phyloP scores from a whole-genome alignment of 2,329 filamentous ascomycete species.

The Zymoseptoria ardabiliae region DNA sequence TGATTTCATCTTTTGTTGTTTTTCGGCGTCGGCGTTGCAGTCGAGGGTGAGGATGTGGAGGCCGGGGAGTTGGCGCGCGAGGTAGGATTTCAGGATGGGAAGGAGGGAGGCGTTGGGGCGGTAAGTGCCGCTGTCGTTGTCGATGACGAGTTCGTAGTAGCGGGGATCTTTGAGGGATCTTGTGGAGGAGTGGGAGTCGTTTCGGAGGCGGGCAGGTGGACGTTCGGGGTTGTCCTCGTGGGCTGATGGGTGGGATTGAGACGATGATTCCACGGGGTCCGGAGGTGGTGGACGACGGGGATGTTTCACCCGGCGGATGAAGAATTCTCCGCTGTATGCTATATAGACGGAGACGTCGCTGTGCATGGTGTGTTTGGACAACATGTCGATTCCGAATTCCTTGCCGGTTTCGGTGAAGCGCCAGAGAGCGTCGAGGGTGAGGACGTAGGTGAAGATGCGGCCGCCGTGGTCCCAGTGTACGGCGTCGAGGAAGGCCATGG shows the following conservation, averaged over 20 bases:
- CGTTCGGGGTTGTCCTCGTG: conserved; percentile 40
- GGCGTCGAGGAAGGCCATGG: conserved; percentile 75
- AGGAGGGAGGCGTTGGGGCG: conserved; percentile 73
- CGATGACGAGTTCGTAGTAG: conserved; percentile 80
- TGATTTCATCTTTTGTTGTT: conserved; percentile 66
- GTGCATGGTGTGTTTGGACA: conserved; percentile 97
- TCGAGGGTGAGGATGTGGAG: conserved; percentile 67
- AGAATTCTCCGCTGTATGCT: conserved; percentile 88
- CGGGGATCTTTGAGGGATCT: conserved; percentile 47
- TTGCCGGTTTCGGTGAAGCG: conserved; percentile 94
- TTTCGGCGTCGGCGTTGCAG: conserved; percentile 63
- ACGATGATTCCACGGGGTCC: conserved; percentile 40
- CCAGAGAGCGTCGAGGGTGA: conserved; percentile 78
- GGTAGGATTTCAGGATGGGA: conserved; percentile 61
- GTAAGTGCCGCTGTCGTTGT: conserved; percentile 93
- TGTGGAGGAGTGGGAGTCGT: neutral
- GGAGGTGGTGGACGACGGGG: conserved; percentile 33
- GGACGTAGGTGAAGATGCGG: conserved; percentile 82
- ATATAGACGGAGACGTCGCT: conserved; percentile 87
- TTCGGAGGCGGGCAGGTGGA: conserved; percentile 29
- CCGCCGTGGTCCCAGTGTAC: conserved; percentile 80
- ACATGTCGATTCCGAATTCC: conserved; percentile 86
- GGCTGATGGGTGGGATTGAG: conserved; percentile 37
- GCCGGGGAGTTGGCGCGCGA: conserved; percentile 68
- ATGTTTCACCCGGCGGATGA: conserved; percentile 63